Evolutionary conservation across 345 rosid species (phyloP).

Genomic region (Anacardium occidentale): DNA sequence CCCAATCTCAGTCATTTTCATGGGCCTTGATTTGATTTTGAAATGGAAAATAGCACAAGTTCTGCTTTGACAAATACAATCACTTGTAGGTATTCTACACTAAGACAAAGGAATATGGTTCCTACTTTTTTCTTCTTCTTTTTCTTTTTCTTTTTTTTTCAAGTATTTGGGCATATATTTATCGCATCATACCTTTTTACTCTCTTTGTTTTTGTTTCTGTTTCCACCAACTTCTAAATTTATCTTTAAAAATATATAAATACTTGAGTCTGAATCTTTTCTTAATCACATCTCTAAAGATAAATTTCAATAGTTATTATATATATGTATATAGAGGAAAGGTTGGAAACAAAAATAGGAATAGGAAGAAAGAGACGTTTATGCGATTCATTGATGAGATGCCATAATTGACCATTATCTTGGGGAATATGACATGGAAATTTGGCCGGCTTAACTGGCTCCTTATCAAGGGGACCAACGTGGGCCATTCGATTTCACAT

Average conservation of each 20-base stretch:
- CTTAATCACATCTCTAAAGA: too few species aligned
- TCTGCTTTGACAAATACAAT: conserved; percentile 9
- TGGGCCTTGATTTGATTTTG: conserved; percentile 13
- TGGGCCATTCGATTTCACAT: not conserved
- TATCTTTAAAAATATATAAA: not conserved
- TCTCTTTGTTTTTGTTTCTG: too few species aligned
- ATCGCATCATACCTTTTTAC: too few species aligned
- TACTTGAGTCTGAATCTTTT: too few species aligned
- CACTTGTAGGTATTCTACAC: conserved; percentile 14
- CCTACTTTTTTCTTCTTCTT: not conserved
- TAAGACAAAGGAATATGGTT: conserved; percentile 29
- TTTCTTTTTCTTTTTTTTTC: too few species aligned
- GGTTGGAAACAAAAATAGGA: not conserved
- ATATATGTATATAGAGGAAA: too few species aligned
- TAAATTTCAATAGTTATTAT: too few species aligned
- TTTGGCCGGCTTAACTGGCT: conserved; percentile 17
- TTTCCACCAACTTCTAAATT: too few species aligned
- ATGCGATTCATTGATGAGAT: conserved; percentile 5
- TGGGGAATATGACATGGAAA: conserved; percentile 12
- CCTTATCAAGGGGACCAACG: conserved; percentile 14
- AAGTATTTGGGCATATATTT: conserved; percentile 6
- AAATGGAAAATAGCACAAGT: conserved; percentile 18
- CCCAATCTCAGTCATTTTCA: conserved; percentile 10
- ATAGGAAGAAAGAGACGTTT: conserved; percentile 11
- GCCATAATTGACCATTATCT: conserved; percentile 7